A percentile compares a stretch with the other conserved stretches of the same genome.
Evolutionary conservation across 83 land plant species (phyloP).

Genomic region (Picea mariana): DNA sequence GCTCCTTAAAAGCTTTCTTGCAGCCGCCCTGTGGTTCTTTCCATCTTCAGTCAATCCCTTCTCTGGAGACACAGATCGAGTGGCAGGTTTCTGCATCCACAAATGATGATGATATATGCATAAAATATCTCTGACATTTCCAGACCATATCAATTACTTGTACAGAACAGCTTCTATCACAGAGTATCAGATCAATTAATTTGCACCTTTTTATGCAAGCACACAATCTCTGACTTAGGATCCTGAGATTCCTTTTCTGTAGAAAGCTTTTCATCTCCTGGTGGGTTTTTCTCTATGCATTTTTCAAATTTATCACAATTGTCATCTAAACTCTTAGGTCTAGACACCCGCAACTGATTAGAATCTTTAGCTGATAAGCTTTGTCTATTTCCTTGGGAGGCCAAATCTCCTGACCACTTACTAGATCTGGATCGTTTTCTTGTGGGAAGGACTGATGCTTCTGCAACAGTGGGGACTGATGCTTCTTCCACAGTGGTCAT

Average conservation of each 20-base stretch:
- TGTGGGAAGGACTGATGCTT: neutral
- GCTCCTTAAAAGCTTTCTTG: slow-evolving; percentile 31
- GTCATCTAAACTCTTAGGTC: neutral
- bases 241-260: neutral
- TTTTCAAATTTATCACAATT: neutral
- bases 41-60: neutral
- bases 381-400: neutral
- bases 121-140: neutral
- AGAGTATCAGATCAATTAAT: neutral
- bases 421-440: neutral
- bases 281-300: neutral
- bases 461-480: neutral
- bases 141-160: neutral
- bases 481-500: neutral
- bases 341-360: neutral
- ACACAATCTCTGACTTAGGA: neutral
- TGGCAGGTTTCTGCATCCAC: neutral
- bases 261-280: neutral
- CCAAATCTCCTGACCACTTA: neutral
- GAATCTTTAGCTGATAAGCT: neutral
- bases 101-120: neutral
- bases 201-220: neutral
- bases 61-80: slow-evolving; percentile 7
- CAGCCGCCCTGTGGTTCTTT: slow-evolving; percentile 13
- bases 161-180: neutral